These are phyloP conservation scores for Panaeolus cyanescens DNA, from an alignment of 768 basidiomycete genomes.

Conservation along the genomic window DNA sequence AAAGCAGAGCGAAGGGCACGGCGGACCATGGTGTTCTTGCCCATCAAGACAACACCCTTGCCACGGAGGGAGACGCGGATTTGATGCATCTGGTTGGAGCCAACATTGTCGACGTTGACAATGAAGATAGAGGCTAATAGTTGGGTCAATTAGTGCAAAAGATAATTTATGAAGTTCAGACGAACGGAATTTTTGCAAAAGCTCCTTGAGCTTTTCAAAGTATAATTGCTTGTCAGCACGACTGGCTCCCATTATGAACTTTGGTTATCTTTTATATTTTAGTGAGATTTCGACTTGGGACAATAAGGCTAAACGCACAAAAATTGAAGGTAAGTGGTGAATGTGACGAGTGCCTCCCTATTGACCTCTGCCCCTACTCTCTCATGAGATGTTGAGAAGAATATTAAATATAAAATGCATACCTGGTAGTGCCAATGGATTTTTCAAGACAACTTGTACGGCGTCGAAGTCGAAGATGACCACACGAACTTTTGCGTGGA, in stretches of 20 bases:
- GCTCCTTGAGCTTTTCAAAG: conserved; percentile 92
- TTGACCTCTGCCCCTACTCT: conserved; percentile 72
- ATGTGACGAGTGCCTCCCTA: conserved; percentile 77
- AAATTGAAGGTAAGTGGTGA: conserved; percentile 22
- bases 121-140: conserved; percentile 90
- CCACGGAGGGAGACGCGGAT: conserved; percentile 95
- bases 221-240: conserved; percentile 89
- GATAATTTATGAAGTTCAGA: conserved; percentile 15
- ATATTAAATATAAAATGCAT: conserved; percentile 19
- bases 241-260: conserved; percentile 83
- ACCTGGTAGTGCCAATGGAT: conserved; percentile 90
- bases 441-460: conserved; percentile 80
- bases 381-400: not conserved
- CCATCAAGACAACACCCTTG: conserved; percentile 97
- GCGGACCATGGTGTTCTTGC: conserved; percentile 99
- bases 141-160: not conserved
- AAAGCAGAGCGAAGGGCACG: conserved; percentile 94
- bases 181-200: conserved; percentile 88
- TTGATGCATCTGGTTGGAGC: conserved; percentile 99
- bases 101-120: conserved; percentile 99
- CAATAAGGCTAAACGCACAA: conserved; percentile 14
- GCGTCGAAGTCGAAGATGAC: conserved; percentile 20
- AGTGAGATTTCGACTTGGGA: conserved; percentile 5
- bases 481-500: conserved; percentile 37
- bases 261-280: conserved; percentile 25